Percentiles rank a stretch among this genome's conserved stretches.
These are phyloP conservation scores for Podospora pseudoanserina DNA, from an alignment of 495 filamentous ascomycete species.

Conservation along the genomic window DNA sequence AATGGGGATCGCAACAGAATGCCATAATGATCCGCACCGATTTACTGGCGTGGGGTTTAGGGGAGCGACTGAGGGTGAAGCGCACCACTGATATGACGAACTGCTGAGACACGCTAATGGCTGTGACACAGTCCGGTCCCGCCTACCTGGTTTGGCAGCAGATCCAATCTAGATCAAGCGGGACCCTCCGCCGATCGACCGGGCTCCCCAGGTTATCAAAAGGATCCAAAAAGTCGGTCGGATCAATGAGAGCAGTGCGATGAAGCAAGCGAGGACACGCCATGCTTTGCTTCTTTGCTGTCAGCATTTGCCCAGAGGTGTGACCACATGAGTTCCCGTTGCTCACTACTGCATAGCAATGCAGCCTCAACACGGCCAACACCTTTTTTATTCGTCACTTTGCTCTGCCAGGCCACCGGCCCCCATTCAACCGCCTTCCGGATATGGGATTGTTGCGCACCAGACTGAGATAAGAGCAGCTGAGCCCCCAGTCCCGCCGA, in stretches of 20 bases:
- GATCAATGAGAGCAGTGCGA: conserved; percentile 23
- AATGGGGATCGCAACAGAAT: neutral
- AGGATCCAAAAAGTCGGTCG: conserved; percentile 24
- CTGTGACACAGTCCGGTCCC: conserved; percentile 20
- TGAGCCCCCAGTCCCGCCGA: neutral
- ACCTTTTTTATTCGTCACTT: neutral
- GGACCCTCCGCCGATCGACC: conserved; percentile 23
- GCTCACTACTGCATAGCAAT: neutral
- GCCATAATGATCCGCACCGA: neutral
- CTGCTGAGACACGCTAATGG: neutral
- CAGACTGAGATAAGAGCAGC: neutral
- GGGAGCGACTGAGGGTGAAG: neutral
- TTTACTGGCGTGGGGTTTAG: neutral
- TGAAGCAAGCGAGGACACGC: neutral
- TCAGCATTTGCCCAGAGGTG: neutral
- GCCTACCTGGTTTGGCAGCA: conserved; percentile 23
- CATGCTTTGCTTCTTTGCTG: neutral
- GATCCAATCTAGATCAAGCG: conserved; percentile 33
- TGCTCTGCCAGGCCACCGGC: neutral
- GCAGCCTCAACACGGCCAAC: neutral
- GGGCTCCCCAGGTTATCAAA: conserved; percentile 3
- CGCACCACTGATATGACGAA: neutral
- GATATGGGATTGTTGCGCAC: neutral
- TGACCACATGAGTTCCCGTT: conserved; percentile 1
- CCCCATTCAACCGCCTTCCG: neutral